These are phyloP conservation scores for Apodospora peruviana DNA, from an alignment of 495 filamentous ascomycete species.

Conservation along the genomic window DNA sequence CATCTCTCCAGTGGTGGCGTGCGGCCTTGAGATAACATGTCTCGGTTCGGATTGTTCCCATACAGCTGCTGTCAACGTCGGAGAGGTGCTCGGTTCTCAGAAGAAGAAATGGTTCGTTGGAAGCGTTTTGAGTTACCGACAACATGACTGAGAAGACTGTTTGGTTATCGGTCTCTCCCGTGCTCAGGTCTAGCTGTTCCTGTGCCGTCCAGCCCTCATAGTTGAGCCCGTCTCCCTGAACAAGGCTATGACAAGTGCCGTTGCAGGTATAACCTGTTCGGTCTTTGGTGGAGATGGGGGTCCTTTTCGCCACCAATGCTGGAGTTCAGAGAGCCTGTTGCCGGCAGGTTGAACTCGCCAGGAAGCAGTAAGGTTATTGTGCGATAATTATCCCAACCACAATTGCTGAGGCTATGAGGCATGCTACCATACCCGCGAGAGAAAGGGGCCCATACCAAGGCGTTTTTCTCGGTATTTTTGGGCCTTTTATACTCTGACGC, in stretches of 20 bases:
- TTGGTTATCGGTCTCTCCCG: not conserved
- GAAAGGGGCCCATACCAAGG: not conserved
- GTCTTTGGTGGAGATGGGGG: not conserved
- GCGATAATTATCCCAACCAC: not conserved
- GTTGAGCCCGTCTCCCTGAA: not conserved
- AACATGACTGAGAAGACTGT: not conserved
- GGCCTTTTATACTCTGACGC: too few species aligned
- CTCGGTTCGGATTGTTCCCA: not conserved
- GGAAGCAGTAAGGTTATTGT: not conserved
- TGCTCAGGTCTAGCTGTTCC: not conserved
- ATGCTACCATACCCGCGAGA: not conserved
- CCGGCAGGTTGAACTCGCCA: not conserved
- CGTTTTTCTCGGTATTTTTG: not conserved
- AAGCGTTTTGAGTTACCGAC: not conserved
- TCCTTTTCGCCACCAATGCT: not conserved
- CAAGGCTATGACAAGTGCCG: not conserved
- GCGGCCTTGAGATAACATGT: not conserved
- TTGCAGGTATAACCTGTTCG: not conserved
- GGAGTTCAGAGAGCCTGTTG: not conserved
- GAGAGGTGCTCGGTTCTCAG: not conserved
- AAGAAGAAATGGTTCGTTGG: not conserved
- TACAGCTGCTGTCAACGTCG: not conserved
- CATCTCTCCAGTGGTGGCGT: too few species aligned
- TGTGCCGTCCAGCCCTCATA: not conserved
- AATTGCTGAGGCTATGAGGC: not conserved